These are phyloP conservation scores for Podospora pseudocomata DNA, from an alignment of 495 filamentous ascomycete species.

Conservation along the genomic window DNA sequence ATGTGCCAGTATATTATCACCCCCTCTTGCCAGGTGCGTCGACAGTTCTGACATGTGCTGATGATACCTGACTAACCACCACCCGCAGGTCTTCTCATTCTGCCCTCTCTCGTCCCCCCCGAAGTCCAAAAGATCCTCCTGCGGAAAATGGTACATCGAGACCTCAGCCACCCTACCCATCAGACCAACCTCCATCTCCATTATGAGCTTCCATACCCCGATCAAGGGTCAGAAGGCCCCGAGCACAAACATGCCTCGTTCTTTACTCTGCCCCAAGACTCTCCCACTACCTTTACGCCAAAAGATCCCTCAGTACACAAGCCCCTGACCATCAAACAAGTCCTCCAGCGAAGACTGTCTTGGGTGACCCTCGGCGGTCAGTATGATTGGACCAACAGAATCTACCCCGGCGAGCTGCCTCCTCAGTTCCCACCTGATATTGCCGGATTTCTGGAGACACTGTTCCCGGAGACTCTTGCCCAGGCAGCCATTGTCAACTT, in stretches of 20 bases:
- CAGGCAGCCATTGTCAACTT: constrained; percentile 91
- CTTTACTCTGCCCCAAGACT: constrained; percentile 42
- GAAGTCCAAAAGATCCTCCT: constrained; percentile 65
- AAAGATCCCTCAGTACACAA: constrained; percentile 66
- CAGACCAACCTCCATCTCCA: constrained; percentile 85
- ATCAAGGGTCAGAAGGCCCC: constrained; percentile 18
- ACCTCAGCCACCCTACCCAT: constrained; percentile 69
- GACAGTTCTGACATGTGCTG: neutral
- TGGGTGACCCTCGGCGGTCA: constrained; percentile 94
- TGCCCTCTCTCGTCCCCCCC: constrained; percentile 67
- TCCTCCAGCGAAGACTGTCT: constrained; percentile 72
- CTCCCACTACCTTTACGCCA: constrained; percentile 51
- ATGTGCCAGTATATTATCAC: constrained; percentile 36
- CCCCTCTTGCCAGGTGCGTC: constrained; percentile 39
- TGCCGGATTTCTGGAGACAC: constrained; percentile 53
- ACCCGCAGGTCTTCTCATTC: constrained; percentile 63
- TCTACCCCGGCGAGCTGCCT: constrained; percentile 65
- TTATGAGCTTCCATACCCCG: constrained; percentile 69
- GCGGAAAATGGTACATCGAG: constrained; percentile 67
- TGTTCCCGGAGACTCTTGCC: constrained; percentile 69
- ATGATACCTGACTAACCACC: neutral
- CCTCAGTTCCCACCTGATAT: constrained; percentile 74
- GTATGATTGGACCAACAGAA: constrained; percentile 87
- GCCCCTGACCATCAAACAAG: constrained; percentile 58
- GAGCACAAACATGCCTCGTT: constrained; percentile 34